A percentile compares a stretch with the other conserved stretches of the same genome.
These are phyloP conservation scores for Pleurotus cornucopiae DNA, from an alignment of 768 basidiomycete genomes.

Conservation along the genomic window DNA sequence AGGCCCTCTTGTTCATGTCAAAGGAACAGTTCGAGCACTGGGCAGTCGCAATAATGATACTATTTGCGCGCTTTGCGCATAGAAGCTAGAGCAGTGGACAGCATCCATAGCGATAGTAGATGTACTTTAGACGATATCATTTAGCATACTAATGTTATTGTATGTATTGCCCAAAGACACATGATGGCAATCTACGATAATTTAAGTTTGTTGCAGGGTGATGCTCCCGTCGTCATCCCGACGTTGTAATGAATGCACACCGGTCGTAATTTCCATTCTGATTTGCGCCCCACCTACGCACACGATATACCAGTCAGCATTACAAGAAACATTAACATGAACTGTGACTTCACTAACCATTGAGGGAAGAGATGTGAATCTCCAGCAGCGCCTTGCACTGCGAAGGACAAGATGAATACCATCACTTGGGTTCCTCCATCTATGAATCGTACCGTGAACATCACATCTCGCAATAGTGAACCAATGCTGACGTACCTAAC, in stretches of 20 bases:
- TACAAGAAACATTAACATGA: not conserved
- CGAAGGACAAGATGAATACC: slow-evolving; percentile 48
- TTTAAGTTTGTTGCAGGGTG: no score
- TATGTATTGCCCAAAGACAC: no score
- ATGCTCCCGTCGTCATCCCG: not conserved
- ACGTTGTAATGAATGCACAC: slow-evolving; percentile 23
- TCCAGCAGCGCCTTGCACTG: slow-evolving; percentile 50
- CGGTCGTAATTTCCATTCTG: slow-evolving; percentile 40
- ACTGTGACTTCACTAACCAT: slow-evolving; percentile 25
- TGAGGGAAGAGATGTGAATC: slow-evolving; percentile 43
- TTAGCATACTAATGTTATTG: no score
- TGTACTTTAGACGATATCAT: no score
- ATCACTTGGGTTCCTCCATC: slow-evolving; percentile 36
- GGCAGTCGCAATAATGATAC: slow-evolving; percentile 67
- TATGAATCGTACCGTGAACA: not conserved
- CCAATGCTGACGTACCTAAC: slow-evolving; percentile 18
- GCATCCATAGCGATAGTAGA: no score
- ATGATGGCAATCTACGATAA: no score
- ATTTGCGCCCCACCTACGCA: slow-evolving; percentile 47
- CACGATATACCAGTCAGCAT: not conserved
- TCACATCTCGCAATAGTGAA: not conserved
- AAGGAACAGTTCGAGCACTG: slow-evolving; percentile 97
- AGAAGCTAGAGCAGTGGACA: not conserved
- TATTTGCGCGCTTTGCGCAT: slow-evolving; percentile 37
- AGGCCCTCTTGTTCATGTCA: slow-evolving; percentile 93